These are phyloP conservation scores for Aspergillus funiculosus DNA, from an alignment of 495 filamentous ascomycete species.

Conservation along the genomic window DNA sequence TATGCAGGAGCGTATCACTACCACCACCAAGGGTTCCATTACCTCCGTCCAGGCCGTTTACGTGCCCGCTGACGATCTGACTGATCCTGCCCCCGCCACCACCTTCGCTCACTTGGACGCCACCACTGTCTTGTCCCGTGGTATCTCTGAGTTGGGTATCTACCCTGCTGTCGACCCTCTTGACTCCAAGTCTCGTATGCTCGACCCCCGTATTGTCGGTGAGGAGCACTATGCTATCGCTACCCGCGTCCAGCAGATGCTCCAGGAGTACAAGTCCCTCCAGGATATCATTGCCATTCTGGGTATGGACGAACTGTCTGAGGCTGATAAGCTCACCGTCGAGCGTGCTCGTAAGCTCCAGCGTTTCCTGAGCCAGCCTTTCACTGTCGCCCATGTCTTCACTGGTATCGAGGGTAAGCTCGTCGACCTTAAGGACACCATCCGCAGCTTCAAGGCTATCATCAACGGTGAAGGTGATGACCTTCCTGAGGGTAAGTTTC, in stretches of 20 bases:
- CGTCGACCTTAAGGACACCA: constrained; percentile 98
- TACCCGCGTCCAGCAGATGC: constrained; percentile 92
- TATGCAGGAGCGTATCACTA: constrained; percentile 99
- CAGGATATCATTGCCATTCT: constrained; percentile 99
- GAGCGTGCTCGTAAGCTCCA: constrained; percentile 99
- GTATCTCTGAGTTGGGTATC: constrained; percentile 99
- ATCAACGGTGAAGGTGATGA: constrained; percentile 92
- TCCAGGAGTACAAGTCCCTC: constrained; percentile 99
- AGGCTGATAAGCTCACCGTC: constrained; percentile 98
- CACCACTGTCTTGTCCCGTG: constrained; percentile 99
- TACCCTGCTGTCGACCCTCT: constrained; percentile 99
- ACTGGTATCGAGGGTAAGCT: constrained; percentile 97
- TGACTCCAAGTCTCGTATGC: constrained; percentile 99
- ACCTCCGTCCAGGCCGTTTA: constrained; percentile 99
- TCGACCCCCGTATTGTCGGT: constrained; percentile 96
- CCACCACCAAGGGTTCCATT: constrained; percentile 98
- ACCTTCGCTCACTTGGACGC: constrained; percentile 99
- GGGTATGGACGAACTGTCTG: constrained; percentile 99
- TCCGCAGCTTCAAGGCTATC: constrained; percentile 94
- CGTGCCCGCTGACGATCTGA: constrained; percentile 99
- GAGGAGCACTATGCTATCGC: constrained; percentile 96
- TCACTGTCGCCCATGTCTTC: constrained; percentile 98
- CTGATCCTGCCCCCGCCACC: constrained; percentile 97
- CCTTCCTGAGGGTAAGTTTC: constrained; percentile 70
- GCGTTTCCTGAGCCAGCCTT: constrained; percentile 98